Base-by-base conservation (phyloP, 2,329 filamentous ascomycete species). In the Fusarium citri region DNA sequence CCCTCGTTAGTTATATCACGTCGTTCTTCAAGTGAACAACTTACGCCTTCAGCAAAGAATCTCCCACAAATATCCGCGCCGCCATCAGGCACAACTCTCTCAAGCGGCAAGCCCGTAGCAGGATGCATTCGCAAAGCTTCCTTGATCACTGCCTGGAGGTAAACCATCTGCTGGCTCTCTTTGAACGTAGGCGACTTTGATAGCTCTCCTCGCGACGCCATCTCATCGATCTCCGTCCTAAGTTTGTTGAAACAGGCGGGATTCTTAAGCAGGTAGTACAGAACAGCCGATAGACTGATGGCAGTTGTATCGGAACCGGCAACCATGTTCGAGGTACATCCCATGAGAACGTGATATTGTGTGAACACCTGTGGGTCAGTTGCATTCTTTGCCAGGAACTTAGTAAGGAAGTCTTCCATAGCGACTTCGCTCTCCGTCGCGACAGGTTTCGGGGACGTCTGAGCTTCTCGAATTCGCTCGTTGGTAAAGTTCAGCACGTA, bases 271-370 rank as follows among this genome's bases (percentile, higher is more conserved):
- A 74, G 43, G 25, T 73, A 56, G 31, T 74, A 73, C 6, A 74
- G 11, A 20, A 72, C 58, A 3, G 72, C 71, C 0, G 68, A 72
- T 0, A 74, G 64, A 8, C 68, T 71, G 16, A 74, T 74, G 0
- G 72, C 72, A 0, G 72, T 74, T 0, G 72, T 74, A 6, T 74
- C 72, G 4, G 72, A 74, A 0, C 72, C 72, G 0, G 72, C 72
- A 1, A 73, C 68, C 68, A 74, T 74, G 1, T 74, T 74, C 0
- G 72, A 66, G 2, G 59, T 56, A 14, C 72, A 74, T 1, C 72
- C 69, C 11, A 68, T 55, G 1, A 74, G 53, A 22, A 74, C 60
- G 5, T 73, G 72, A 11, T 65, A 69, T 16, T 63, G 47, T 0
- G 72, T 72, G 2, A 74, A 74, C 0, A 16, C 31, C 3, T 73